Percentiles rank a stretch among this genome's conserved stretches.
phyloP scores from a whole-genome alignment of 805 yeast genomes.

The Wilhelminamyces savonicus region DNA sequence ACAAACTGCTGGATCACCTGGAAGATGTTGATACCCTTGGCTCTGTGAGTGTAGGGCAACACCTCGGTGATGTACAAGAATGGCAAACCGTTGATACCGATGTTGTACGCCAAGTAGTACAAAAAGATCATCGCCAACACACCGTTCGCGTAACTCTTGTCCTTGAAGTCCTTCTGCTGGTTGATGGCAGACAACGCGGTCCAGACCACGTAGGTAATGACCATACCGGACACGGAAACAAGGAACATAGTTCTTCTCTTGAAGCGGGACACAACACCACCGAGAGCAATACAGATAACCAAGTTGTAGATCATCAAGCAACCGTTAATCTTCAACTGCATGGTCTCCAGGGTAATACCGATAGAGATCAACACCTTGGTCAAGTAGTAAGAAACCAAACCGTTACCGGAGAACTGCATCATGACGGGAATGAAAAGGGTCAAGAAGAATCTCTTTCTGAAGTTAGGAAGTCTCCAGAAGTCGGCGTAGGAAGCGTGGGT shows the following conservation, averaged over 20 bases:
- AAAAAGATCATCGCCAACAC: slow-evolving; percentile 48
- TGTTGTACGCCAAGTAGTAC: slow-evolving; percentile 35
- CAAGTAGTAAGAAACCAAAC: slow-evolving; percentile 46
- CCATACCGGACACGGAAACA: slow-evolving; percentile 29
- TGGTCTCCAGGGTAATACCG: slow-evolving; percentile 42
- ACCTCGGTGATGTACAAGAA: slow-evolving; percentile 40
- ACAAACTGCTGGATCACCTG: slow-evolving; percentile 13
- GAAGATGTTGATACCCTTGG: slow-evolving; percentile 34
- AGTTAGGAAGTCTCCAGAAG: slow-evolving; percentile 30
- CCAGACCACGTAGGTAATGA: slow-evolving; percentile 34
- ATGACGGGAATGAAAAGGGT: slow-evolving; percentile 24
- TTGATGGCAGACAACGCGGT: slow-evolving; percentile 40
- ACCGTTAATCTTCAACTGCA: slow-evolving; percentile 46
- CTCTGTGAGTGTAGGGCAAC: slow-evolving; percentile 32
- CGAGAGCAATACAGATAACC: slow-evolving; percentile 18
- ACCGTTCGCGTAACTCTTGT: slow-evolving; percentile 37
- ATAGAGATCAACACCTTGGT: slow-evolving; percentile 44
- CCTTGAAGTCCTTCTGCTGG: slow-evolving; percentile 33
- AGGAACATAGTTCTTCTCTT: slow-evolving; percentile 33
- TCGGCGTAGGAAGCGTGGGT: slow-evolving; percentile 30
- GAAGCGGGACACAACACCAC: slow-evolving; percentile 16
- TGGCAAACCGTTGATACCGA: slow-evolving; percentile 41
- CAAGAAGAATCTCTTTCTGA: slow-evolving; percentile 37
- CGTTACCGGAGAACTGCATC: slow-evolving; percentile 47
- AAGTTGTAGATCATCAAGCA: slow-evolving; percentile 44